Conservation (phyloP, 345 rosid species). For the Populus simonii region DNA sequence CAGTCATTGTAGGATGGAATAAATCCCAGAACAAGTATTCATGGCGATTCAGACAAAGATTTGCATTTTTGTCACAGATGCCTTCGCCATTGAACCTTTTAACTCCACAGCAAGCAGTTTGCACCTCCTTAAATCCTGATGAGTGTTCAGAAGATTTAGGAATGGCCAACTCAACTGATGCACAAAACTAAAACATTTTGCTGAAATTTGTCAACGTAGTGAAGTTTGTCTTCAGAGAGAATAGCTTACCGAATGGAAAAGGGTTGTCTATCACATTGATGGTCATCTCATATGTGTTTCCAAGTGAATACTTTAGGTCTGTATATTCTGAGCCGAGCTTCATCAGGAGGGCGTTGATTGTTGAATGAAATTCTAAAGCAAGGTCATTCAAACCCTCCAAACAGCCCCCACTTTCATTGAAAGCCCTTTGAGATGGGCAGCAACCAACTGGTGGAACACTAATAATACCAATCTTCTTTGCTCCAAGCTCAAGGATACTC, state of each 20-base stretch:
- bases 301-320: constrained; percentile 47
- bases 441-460: constrained; percentile 58
- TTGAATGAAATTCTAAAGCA: constrained; percentile 31
- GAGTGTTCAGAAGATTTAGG: neutral
- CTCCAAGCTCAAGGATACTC: constrained; percentile 39
- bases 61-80: constrained; percentile 25
- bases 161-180: neutral
- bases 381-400: constrained; percentile 40
- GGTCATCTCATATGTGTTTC: constrained; percentile 45
- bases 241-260: constrained; percentile 27
- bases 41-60: constrained; percentile 32
- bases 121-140: constrained; percentile 42
- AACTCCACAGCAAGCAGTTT: constrained; percentile 44
- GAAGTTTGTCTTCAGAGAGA: neutral
- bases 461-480: constrained; percentile 46
- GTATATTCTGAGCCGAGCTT: constrained; percentile 39
- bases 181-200: neutral
- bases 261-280: constrained; percentile 38
- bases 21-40: constrained; percentile 53
- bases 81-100: constrained; percentile 30
- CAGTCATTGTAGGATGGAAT: constrained; percentile 46
- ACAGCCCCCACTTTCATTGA: constrained; percentile 36
- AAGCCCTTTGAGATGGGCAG: constrained; percentile 50
- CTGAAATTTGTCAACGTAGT: neutral
- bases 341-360: constrained; percentile 20